Evolutionary conservation across 1,284 basidiomycete species (phyloP).

Genomic region (Ganoderma lingzhi): DNA sequence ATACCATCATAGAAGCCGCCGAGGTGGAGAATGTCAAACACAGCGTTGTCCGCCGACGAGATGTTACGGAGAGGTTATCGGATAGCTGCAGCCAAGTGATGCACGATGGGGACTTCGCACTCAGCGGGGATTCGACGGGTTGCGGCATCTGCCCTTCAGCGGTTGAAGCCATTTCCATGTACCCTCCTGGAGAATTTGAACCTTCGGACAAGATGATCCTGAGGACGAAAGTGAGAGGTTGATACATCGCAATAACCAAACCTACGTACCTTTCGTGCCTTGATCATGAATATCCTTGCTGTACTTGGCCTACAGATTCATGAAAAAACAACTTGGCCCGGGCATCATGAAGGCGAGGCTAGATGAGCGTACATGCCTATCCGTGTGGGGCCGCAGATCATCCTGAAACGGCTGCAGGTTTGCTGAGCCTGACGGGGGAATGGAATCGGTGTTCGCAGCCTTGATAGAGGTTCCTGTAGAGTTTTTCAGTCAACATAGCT

Average conservation of each 20-base stretch:
- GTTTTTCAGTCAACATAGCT: too few species aligned
- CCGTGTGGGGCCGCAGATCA: neutral
- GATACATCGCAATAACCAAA: neutral
- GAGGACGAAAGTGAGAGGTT: neutral
- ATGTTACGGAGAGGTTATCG: neutral
- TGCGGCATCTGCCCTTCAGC: neutral
- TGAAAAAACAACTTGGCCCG: too few species aligned
- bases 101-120: neutral
- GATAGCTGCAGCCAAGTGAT: neutral
- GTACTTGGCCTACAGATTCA: too few species aligned
- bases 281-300: neutral
- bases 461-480: neutral
- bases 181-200: slow-evolving; percentile 7
- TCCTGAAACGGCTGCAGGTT: neutral
- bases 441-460: neutral
- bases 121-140: neutral
- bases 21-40: neutral
- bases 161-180: neutral
- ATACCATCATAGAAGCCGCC: neutral
- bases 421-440: neutral
- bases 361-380: neutral
- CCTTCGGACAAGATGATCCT: neutral
- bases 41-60: neutral
- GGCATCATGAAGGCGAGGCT: too few species aligned
- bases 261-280: neutral